A percentile compares a stretch with the other conserved stretches of the same genome.
Evolutionary conservation across 306 rosid genomes (phyloP).

Genomic region (Cucurbita ficifolia): DNA sequence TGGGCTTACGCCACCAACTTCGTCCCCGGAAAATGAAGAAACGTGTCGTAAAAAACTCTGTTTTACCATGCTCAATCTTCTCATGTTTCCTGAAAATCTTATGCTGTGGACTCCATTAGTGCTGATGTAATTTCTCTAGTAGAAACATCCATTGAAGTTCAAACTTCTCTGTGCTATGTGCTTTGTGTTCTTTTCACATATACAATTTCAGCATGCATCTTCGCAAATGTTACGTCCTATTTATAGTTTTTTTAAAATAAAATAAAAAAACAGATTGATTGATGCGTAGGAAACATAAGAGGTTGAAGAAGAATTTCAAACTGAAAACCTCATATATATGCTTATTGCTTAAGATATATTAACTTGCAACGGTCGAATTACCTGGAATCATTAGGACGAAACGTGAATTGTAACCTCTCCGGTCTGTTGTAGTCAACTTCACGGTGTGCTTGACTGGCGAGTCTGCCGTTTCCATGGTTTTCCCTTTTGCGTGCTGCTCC

Average conservation of each 20-base stretch:
- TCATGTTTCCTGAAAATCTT: slow-evolving; percentile 16
- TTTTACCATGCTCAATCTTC: slow-evolving; percentile 13
- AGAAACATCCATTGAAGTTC: slow-evolving; percentile 25
- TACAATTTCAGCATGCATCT: not conserved
- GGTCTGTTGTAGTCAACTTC: no score
- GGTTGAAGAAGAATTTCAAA: not conserved
- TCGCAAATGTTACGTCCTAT: not conserved
- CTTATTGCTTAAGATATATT: not conserved
- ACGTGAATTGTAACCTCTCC: no score
- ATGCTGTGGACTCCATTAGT: not conserved
- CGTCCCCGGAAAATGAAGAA: slow-evolving; percentile 71
- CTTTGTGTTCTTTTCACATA: slow-evolving; percentile 3
- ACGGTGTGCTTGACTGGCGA: no score
- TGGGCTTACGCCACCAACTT: slow-evolving; percentile 96
- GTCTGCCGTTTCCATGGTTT: no score
- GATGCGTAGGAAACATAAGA: not conserved
- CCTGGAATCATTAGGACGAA: not conserved
- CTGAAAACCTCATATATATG: not conserved
- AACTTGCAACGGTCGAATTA: not conserved
- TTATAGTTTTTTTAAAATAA: not conserved
- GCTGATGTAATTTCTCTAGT: slow-evolving; percentile 18
- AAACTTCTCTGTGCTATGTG: slow-evolving; percentile 14
- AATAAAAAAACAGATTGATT: not conserved
- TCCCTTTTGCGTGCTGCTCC: no score
- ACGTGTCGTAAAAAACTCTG: slow-evolving; percentile 1